Evolutionary conservation across 495 filamentous ascomycete genomes (phyloP).

Genomic region (Friedmanniomyces endolithicus): DNA sequence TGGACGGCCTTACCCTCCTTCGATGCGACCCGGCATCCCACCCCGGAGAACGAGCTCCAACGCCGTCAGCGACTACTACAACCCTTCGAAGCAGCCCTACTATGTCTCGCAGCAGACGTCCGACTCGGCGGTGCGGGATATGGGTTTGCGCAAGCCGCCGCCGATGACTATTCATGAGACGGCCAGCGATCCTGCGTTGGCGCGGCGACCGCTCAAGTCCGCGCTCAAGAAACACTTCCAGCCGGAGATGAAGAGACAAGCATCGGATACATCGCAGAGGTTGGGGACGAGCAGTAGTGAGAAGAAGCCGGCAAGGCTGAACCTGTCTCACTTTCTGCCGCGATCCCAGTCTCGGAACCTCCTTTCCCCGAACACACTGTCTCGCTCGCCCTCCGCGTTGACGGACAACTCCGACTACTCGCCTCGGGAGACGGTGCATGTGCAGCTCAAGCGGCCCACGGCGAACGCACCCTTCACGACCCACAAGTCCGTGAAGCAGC

Average conservation of each 20-base stretch:
- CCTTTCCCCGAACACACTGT: conserved; percentile 25
- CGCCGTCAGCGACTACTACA: conserved; percentile 23
- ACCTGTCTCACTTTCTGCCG: conserved; percentile 28
- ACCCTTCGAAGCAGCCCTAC: conserved; percentile 23
- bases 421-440: conserved; percentile 13
- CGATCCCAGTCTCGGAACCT: conserved; percentile 4
- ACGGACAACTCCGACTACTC: conserved; percentile 23
- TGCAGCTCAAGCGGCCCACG: conserved; percentile 1
- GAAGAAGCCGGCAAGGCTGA: conserved; percentile 25
- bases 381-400: conserved; percentile 23
- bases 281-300: neutral
- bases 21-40: neutral
- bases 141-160: conserved; percentile 25
- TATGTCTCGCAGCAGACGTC: conserved; percentile 32
- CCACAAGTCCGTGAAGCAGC: conserved; percentile 12
- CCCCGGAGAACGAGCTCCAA: conserved; percentile 1
- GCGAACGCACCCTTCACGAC: conserved; percentile 13
- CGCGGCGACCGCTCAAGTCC: conserved; percentile 5
- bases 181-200: conserved; percentile 9
- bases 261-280: neutral
- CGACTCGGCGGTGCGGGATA: conserved; percentile 28
- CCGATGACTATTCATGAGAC: conserved; percentile 12
- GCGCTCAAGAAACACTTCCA: conserved; percentile 2
- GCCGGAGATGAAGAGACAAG: neutral
- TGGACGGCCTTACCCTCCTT: neutral